Conservation (phyloP, 139 green algal genomes). For the Pleodorina starrii region DNA sequence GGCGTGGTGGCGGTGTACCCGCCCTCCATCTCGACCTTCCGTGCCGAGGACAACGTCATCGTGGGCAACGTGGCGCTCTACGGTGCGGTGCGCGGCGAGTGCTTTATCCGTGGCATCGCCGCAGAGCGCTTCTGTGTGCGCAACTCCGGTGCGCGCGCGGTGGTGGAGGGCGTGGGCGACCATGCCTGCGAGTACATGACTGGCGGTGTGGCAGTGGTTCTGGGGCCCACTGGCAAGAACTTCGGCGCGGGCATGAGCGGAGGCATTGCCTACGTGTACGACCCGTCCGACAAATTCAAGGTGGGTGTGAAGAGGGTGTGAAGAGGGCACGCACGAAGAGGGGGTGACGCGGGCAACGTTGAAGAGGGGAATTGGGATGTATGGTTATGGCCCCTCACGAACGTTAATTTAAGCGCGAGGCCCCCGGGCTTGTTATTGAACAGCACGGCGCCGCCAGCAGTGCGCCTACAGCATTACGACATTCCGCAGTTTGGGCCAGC, state of each 20-base stretch:
- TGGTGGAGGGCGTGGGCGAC: slow-evolving; percentile 96
- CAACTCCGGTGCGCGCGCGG: slow-evolving; percentile 88
- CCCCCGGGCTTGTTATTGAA: too few relatives aligned
- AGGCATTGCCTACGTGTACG: slow-evolving; percentile 93
- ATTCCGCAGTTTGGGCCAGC: too few relatives aligned
- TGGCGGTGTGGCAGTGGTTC: slow-evolving; percentile 89
- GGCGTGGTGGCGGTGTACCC: slow-evolving; percentile 88
- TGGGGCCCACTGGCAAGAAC: slow-evolving; percentile 93
- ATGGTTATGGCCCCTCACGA: too few relatives aligned
- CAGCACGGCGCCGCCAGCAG: too few relatives aligned
- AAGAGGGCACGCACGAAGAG: too few relatives aligned
- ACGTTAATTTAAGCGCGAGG: too few relatives aligned
- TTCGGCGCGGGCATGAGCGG: slow-evolving; percentile 97
- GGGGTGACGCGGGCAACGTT: too few relatives aligned
- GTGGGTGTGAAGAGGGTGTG: too few relatives aligned
- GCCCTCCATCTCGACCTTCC: slow-evolving; percentile 71
- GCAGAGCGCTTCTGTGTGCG: slow-evolving; percentile 94
- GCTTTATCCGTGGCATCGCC: slow-evolving; percentile 92
- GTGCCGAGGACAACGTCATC: slow-evolving; percentile 86
- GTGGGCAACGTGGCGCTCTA: slow-evolving; percentile 97
- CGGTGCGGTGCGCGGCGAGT: slow-evolving; percentile 89
- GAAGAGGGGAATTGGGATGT: too few relatives aligned
- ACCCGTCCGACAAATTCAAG: slow-evolving; percentile 78
- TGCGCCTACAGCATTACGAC: too few relatives aligned
- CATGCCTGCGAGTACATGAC: slow-evolving; percentile 99